phyloP scores from a whole-genome alignment of 176 grass and related monocot species.

The bread wheat (Triticum aestivum) region DNA sequence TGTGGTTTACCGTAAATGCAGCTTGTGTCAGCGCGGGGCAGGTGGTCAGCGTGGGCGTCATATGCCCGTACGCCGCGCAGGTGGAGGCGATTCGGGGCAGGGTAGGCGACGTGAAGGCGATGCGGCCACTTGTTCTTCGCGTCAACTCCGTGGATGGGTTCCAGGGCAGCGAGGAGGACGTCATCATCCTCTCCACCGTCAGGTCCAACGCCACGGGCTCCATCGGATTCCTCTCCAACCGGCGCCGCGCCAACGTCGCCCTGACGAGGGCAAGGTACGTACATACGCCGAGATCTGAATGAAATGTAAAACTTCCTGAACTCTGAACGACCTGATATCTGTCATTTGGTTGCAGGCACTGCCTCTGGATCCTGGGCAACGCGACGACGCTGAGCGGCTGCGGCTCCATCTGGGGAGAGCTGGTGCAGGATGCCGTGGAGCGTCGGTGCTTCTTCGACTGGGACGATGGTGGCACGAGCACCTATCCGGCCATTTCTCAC shows the following conservation, averaged over 20 bases:
- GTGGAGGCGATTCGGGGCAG: too few species aligned
- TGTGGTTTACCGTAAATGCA: neutral
- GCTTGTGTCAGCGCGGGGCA: slow-evolving; percentile 27
- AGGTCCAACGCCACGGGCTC: slow-evolving; percentile 47
- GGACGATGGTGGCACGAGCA: neutral
- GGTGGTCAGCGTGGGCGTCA: slow-evolving; percentile 46
- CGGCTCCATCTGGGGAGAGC: slow-evolving; percentile 56
- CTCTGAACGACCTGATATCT: too few species aligned
- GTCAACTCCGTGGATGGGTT: too few species aligned
- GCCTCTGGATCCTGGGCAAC: slow-evolving; percentile 73
- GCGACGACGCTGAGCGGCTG: slow-evolving; percentile 45
- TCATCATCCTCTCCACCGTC: too few species aligned
- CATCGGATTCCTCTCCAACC: slow-evolving; percentile 56
- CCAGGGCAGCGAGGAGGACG: too few species aligned
- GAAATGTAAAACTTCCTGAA: neutral
- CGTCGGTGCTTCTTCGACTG: slow-evolving; percentile 56
- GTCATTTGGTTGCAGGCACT: neutral
- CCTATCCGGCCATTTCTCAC: neutral
- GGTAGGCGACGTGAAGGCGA: too few species aligned
- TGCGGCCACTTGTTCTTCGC: too few species aligned
- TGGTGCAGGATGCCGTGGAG: slow-evolving; percentile 48
- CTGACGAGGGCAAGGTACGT: slow-evolving; percentile 62
- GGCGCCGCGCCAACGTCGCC: slow-evolving; percentile 59
- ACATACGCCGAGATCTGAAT: neutral
- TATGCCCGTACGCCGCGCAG: too few species aligned